phyloP scores from a whole-genome alignment of 768 basidiomycete genomes.

The Neoboletus brunneissimus region DNA sequence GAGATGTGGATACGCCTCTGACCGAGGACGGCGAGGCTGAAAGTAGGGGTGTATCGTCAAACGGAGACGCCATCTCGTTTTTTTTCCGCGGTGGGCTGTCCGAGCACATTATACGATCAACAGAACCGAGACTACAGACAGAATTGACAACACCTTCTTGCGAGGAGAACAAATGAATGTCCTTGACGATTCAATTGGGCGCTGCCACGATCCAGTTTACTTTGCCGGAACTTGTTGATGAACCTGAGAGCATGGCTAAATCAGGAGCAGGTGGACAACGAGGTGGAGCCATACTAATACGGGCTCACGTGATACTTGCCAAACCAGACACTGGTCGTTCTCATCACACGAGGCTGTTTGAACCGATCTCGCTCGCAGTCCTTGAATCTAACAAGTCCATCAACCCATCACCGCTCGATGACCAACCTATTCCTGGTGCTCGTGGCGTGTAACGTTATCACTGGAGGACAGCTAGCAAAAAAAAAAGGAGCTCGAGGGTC shows the following conservation, averaged over 20 bases:
- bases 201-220: neutral
- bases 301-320: conserved; percentile 12
- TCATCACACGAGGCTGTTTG: too few species aligned
- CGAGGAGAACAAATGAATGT: neutral
- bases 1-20: conserved; percentile 39
- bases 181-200: neutral
- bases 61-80: conserved; percentile 38
- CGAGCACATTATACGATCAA: neutral
- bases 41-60: conserved; percentile 31
- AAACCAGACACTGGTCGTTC: too few species aligned
- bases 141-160: conserved; percentile 16
- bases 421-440: too few species aligned
- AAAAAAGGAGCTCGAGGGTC: too few species aligned
- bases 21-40: conserved; percentile 46
- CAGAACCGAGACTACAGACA: neutral
- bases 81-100: conserved; percentile 2
- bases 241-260: neutral
- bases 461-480: too few species aligned
- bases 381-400: too few species aligned
- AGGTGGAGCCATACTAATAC: neutral
- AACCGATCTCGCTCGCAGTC: too few species aligned
- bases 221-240: conserved; percentile 1
- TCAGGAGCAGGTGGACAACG: neutral
- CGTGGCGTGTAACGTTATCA: too few species aligned
- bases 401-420: too few species aligned